Conservation (phyloP, 2,329 filamentous ascomycete species). For the Colletotrichum neosansevieriae region DNA sequence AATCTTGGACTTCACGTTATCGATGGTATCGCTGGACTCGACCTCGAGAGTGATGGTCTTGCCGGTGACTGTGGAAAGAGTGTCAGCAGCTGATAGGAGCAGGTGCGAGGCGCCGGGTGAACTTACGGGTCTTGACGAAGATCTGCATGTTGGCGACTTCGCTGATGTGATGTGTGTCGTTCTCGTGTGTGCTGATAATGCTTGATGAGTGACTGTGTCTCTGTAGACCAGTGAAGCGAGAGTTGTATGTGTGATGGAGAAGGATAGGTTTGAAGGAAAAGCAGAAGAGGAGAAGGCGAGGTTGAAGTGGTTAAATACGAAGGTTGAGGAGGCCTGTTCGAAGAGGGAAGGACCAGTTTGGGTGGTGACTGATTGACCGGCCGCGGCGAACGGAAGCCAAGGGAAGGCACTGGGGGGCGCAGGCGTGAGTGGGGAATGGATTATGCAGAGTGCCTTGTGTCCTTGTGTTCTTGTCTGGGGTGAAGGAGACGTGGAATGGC, state of each 20-base stretch:
- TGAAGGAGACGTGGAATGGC: slow-evolving; percentile 38
- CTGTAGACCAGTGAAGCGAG: slow-evolving; percentile 8
- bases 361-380: slow-evolving; percentile 31
- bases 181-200: slow-evolving; percentile 5
- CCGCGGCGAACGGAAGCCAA: slow-evolving; percentile 37
- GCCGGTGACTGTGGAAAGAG: slow-evolving; percentile 72
- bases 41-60: slow-evolving; percentile 89
- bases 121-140: slow-evolving; percentile 96
- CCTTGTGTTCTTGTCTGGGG: slow-evolving; percentile 37
- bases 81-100: slow-evolving; percentile 62
- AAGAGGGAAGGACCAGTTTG: slow-evolving; percentile 27
- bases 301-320: slow-evolving; percentile 27
- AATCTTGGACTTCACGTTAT: slow-evolving; percentile 91
- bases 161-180: slow-evolving; percentile 42
- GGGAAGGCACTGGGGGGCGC: slow-evolving; percentile 31
- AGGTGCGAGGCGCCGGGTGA: slow-evolving; percentile 41
- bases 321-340: slow-evolving; percentile 22
- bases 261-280: slow-evolving; percentile 21
- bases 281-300: background rate
- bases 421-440: slow-evolving; percentile 44
- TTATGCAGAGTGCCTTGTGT: slow-evolving; percentile 37
- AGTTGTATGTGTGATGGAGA: slow-evolving; percentile 21
- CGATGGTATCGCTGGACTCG: slow-evolving; percentile 82
- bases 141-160: slow-evolving; percentile 83
- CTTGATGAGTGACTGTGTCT: slow-evolving; percentile 4